These are phyloP conservation scores for Moricandia arvensis DNA, from an alignment of 345 rosid genomes.

Conservation along the genomic window DNA sequence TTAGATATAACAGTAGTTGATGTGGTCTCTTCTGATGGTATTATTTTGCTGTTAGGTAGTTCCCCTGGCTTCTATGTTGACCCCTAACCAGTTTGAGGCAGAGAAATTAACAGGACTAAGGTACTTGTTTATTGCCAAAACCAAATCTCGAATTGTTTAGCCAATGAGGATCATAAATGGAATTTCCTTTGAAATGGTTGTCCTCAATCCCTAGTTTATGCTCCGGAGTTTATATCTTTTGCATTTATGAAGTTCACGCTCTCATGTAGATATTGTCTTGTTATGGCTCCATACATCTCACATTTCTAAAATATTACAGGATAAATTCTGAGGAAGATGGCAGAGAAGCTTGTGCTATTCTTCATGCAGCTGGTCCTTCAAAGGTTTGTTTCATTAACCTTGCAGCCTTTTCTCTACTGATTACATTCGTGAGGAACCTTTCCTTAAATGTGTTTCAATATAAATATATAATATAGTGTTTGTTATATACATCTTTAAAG, in stretches of 20 bases:
- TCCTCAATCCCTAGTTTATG: not conserved
- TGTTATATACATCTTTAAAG: not conserved
- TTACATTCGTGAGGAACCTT: not conserved
- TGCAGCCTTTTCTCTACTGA: not conserved
- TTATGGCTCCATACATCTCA: constrained; percentile 2
- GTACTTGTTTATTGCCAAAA: constrained; percentile 37
- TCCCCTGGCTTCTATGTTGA: constrained; percentile 97
- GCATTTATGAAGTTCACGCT: not conserved
- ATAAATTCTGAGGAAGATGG: constrained; percentile 81
- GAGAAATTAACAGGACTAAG: constrained; percentile 82
- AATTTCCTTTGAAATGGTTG: not conserved
- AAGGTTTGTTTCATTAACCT: constrained; percentile 50
- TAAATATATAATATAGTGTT: not conserved
- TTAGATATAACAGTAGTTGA: not conserved
- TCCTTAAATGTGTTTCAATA: not conserved
- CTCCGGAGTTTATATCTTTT: not conserved
- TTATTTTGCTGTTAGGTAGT: constrained; percentile 62
- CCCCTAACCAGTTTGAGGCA: constrained; percentile 99
- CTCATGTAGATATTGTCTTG: not conserved
- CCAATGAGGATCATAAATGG: not conserved
- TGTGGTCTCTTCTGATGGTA: constrained; percentile 6
- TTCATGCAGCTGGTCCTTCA: constrained; percentile 94
- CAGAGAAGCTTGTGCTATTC: constrained; percentile 79
- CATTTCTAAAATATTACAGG: constrained; percentile 42
- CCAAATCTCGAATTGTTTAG: not conserved